A percentile compares a stretch with the other conserved stretches of the same genome.
phyloP scores from a whole-genome alignment of 1,284 basidiomycete species.

The Marasmius oreades region DNA sequence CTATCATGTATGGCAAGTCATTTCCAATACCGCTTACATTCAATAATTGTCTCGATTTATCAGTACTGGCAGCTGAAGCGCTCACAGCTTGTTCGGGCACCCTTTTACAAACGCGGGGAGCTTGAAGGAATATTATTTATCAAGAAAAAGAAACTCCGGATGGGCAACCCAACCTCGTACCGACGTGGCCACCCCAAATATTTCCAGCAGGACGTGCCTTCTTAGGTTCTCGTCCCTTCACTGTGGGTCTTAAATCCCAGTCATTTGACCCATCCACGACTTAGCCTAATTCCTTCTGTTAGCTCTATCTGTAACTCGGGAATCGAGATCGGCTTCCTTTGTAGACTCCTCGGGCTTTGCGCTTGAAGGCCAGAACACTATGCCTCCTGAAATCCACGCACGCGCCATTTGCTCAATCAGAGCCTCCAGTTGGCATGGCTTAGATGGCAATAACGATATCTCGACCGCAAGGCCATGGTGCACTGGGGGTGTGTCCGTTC shows the following conservation, averaged over 20 bases:
- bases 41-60: too few relatives aligned
- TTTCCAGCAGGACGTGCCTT: neutral
- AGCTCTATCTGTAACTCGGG: neutral
- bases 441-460: too few relatives aligned
- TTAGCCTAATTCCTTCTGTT: neutral
- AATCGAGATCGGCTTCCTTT: neutral
- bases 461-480: too few relatives aligned
- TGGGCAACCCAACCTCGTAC: neutral
- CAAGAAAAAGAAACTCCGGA: neutral
- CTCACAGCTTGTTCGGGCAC: too few relatives aligned
- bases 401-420: too few relatives aligned
- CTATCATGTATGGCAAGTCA: neutral
- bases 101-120: neutral
- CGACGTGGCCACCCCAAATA: neutral
- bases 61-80: too few relatives aligned
- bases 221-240: neutral
- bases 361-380: neutral
- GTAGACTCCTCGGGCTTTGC: neutral
- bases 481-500: too few relatives aligned
- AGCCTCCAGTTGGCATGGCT: too few relatives aligned
- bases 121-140: too few relatives aligned
- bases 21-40: neutral
- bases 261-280: neutral
- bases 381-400: neutral
- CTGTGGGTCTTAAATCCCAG: neutral